Conservation (phyloP, 2,329 filamentous ascomycete species). For the Parascedosporium putredinis region DNA sequence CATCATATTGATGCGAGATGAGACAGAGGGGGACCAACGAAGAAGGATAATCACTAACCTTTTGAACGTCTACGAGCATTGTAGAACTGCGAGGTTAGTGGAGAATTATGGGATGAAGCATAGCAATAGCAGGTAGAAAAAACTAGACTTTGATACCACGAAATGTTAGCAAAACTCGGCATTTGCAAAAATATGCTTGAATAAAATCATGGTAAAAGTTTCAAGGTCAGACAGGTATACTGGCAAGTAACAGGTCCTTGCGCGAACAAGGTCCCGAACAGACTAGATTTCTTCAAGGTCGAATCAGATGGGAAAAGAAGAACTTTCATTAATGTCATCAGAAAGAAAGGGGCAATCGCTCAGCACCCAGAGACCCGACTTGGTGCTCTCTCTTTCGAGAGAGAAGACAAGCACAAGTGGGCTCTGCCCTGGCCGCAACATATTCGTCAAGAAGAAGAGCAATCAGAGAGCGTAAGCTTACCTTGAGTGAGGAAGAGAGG, state of each 20-base stretch:
- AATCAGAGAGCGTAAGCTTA: not conserved
- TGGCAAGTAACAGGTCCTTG: conserved; percentile 74
- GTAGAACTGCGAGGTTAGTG: not conserved
- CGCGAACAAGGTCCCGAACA: conserved; percentile 52
- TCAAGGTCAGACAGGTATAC: conserved; percentile 66
- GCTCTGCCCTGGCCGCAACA: not conserved
- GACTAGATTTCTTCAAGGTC: conserved; percentile 70
- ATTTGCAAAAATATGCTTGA: conserved; percentile 12
- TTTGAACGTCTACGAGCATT: not conserved
- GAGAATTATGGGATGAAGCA: too few relatives aligned
- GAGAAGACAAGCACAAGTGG: not conserved
- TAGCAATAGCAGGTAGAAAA: not conserved
- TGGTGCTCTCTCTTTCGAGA: not conserved
- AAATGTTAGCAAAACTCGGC: conserved; percentile 4
- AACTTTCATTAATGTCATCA: conserved; percentile 66
- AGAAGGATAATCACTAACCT: conserved; percentile 21
- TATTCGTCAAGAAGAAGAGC: not conserved
- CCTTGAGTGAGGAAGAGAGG: not conserved
- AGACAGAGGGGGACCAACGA: not conserved
- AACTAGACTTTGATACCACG: not conserved
- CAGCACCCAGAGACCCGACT: conserved; percentile 11
- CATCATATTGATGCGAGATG: conserved; percentile 43
- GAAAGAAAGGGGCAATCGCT: conserved; percentile 21
- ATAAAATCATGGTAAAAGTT: conserved; percentile 9
- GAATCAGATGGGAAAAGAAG: conserved; percentile 87